phyloP scores from a whole-genome alignment of 2,329 filamentous ascomycete species.

The Stachybotrys echinatus region DNA sequence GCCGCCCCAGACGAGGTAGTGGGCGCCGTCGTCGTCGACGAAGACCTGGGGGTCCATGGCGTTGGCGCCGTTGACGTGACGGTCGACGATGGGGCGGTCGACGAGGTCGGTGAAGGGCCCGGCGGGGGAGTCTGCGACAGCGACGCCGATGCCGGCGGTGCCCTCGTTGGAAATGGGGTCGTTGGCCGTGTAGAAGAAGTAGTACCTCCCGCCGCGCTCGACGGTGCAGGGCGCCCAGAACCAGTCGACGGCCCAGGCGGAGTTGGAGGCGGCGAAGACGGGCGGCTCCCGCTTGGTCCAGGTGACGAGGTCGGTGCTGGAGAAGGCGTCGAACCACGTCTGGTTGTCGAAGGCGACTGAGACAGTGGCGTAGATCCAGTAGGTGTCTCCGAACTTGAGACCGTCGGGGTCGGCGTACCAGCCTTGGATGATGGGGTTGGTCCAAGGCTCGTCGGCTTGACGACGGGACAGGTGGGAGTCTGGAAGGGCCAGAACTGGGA shows the following conservation, averaged over 20 bases:
- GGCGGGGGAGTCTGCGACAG: constrained; percentile 3
- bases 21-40: constrained; percentile 5
- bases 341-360: constrained; percentile 5
- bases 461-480: no score
- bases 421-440: constrained; percentile 5
- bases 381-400: constrained; percentile 6
- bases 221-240: constrained; percentile 14
- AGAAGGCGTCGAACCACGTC: constrained; percentile 6
- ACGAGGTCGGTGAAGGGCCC: constrained; percentile 6
- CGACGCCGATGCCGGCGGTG: constrained; percentile 4
- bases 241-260: constrained; percentile 4
- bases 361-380: constrained; percentile 7
- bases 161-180: constrained; percentile 4
- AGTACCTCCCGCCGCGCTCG: constrained; percentile 15
- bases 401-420: constrained; percentile 8
- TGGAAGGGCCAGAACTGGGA: no score
- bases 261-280: constrained; percentile 1
- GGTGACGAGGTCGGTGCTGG: constrained; percentile 4
- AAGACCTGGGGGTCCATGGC: constrained; percentile 9
- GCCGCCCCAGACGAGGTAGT: constrained; percentile 8
- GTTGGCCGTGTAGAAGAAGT: constrained; percentile 10
- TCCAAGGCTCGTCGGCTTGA: not conserved
- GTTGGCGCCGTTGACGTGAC: constrained; percentile 2
- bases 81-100: constrained; percentile 3
- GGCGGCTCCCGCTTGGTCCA: constrained; percentile 3